Evolutionary conservation across 2,329 filamentous ascomycete genomes (phyloP).

Genomic region (Talaromyces sp.): DNA sequence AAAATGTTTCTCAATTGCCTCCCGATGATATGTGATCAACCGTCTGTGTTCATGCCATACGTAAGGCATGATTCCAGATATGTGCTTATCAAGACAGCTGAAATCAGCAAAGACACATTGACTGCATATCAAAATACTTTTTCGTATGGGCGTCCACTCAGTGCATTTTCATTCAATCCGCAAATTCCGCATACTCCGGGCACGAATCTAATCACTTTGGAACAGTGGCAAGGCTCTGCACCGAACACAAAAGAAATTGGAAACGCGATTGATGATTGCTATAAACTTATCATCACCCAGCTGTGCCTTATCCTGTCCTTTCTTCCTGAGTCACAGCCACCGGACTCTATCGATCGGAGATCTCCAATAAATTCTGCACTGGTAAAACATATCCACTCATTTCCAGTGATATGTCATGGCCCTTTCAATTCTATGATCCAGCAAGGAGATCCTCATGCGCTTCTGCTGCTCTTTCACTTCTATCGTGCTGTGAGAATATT

Average conservation of each 20-base stretch:
- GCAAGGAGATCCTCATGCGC: slow-evolving; percentile 6
- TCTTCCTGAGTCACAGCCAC: slow-evolving; percentile 5
- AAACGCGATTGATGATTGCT: neutral
- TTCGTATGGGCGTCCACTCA: slow-evolving; percentile 11
- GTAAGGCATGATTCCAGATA: neutral
- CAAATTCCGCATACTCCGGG: neutral
- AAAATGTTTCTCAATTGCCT: slow-evolving; percentile 16
- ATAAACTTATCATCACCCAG: slow-evolving; percentile 9
- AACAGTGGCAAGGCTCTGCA: neutral
- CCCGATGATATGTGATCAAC: neutral
- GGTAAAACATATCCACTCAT: slow-evolving; percentile 8
- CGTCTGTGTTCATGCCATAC: slow-evolving; percentile 4
- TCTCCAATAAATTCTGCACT: neutral
- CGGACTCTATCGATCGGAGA: neutral
- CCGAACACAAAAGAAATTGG: neutral
- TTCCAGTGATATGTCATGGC: slow-evolving; percentile 16
- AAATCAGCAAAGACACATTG: slow-evolving; percentile 6
- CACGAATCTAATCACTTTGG: neutral
- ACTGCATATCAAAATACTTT: slow-evolving; percentile 6
- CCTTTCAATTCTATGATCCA: slow-evolving; percentile 14
- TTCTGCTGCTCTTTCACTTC: slow-evolving; percentile 15
- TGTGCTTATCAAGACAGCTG: neutral
- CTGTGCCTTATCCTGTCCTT: slow-evolving; percentile 17
- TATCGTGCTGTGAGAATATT: slow-evolving; percentile 18
- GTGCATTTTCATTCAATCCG: neutral